These are phyloP conservation scores for Zalaria sp. DNA, from an alignment of 2,329 filamentous ascomycete genomes.

Conservation along the genomic window DNA sequence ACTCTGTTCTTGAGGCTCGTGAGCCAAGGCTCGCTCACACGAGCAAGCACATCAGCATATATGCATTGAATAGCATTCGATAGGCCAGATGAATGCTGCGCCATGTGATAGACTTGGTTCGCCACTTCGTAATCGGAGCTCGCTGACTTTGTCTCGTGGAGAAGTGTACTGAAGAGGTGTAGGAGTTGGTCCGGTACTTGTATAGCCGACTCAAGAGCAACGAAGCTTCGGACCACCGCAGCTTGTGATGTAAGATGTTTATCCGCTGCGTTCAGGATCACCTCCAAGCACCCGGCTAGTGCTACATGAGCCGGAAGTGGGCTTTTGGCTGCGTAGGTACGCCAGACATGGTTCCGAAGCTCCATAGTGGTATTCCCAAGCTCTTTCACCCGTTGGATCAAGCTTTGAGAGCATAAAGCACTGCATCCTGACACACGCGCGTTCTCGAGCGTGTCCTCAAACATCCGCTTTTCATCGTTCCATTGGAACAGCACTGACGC, in stretches of 20 bases:
- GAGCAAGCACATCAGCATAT: slow-evolving; percentile 44
- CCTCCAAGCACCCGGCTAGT: slow-evolving; percentile 24
- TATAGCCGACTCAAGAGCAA: slow-evolving; percentile 26
- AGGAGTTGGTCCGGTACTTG: slow-evolving; percentile 38
- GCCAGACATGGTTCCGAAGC: slow-evolving; percentile 21
- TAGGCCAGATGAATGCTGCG: slow-evolving; percentile 42
- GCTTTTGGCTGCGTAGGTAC: slow-evolving; percentile 18
- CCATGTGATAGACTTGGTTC: slow-evolving; percentile 20
- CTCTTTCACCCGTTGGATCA: slow-evolving; percentile 34
- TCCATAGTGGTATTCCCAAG: slow-evolving; percentile 19
- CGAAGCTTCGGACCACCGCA: slow-evolving; percentile 16
- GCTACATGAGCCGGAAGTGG: slow-evolving; percentile 26
- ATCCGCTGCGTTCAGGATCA: slow-evolving; percentile 26
- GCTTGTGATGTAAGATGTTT: slow-evolving; percentile 19
- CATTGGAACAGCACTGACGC: slow-evolving; percentile 59
- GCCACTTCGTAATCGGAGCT: slow-evolving; percentile 23
- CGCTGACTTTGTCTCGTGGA: slow-evolving; percentile 29
- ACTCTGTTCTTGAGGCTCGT: slow-evolving; percentile 61
- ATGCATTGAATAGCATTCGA: slow-evolving; percentile 21
- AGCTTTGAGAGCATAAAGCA: slow-evolving; percentile 34
- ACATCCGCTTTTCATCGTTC: slow-evolving; percentile 37
- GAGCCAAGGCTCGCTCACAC: slow-evolving; percentile 52
- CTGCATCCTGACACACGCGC: slow-evolving; percentile 38
- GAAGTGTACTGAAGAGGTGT: slow-evolving; percentile 36
- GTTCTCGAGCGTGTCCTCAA: slow-evolving; percentile 32